Percentiles rank a stretch among this genome's conserved stretches.
Conservation (phyloP, 2,329 filamentous ascomycete species). For the Colletotrichum sp. region DNA sequence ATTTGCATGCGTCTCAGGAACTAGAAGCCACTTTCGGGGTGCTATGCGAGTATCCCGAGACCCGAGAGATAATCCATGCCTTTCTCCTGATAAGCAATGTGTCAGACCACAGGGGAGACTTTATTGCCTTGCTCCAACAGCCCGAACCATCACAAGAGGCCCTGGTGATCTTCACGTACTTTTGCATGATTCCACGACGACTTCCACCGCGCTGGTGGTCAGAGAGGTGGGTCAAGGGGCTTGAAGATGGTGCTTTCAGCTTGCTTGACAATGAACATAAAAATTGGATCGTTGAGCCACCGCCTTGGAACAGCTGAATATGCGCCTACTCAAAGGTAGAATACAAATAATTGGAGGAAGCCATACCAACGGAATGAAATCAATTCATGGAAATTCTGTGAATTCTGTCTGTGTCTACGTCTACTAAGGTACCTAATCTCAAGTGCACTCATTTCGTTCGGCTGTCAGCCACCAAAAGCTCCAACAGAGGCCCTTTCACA, state of each 20-base stretch:
- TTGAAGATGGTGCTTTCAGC: slow-evolving; percentile 32
- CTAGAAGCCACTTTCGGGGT: neutral
- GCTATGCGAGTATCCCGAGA: neutral
- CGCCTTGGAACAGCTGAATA: slow-evolving; percentile 26
- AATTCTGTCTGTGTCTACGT: neutral
- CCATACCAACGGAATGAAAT: accelerated
- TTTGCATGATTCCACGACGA: slow-evolving; percentile 34
- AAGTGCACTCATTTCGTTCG: neutral
- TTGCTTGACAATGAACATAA: slow-evolving; percentile 38
- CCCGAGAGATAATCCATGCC: slow-evolving; percentile 38
- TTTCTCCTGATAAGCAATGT: slow-evolving; percentile 43
- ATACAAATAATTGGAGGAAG: neutral
- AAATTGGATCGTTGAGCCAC: slow-evolving; percentile 30
- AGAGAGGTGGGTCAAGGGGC: slow-evolving; percentile 35
- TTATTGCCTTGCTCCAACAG: slow-evolving; percentile 37
- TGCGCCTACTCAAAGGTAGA: accelerated
- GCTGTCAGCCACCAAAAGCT: neutral
- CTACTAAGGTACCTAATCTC: neutral
- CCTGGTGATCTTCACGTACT: slow-evolving; percentile 37
- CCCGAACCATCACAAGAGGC: slow-evolving; percentile 26
- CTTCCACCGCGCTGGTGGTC: slow-evolving; percentile 38
- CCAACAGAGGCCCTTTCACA: neutral
- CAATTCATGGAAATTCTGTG: neutral
- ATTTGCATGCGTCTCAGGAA: neutral
- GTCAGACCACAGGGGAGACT: slow-evolving; percentile 29